A percentile compares a stretch with the other conserved stretches of the same genome.
These are phyloP conservation scores for Rubus idaeus DNA, from an alignment of 306 rosid species.

Conservation along the genomic window DNA sequence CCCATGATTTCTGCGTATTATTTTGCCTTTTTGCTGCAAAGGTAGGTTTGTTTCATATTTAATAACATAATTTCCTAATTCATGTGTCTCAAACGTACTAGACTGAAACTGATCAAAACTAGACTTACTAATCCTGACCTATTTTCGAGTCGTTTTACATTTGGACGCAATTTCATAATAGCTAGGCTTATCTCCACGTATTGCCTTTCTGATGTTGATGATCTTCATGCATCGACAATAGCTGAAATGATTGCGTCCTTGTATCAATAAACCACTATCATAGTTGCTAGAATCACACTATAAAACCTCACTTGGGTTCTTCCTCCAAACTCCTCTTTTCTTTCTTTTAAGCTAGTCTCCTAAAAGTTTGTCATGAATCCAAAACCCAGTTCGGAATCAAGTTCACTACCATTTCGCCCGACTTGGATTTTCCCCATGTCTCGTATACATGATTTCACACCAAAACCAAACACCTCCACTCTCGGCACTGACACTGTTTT, in stretches of 20 bases:
- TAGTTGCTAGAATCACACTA: background rate
- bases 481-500: slow-evolving; percentile 23
- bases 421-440: slow-evolving; percentile 12
- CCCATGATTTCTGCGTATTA: slow-evolving; percentile 3
- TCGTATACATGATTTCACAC: slow-evolving; percentile 20
- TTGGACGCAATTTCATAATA: background rate
- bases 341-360: slow-evolving; percentile 1
- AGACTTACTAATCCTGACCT: background rate
- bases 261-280: slow-evolving; percentile 5
- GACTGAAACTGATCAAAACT: background rate
- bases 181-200: background rate
- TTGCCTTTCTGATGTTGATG: background rate
- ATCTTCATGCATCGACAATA: slow-evolving; percentile 3
- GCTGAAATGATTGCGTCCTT: slow-evolving; percentile 14
- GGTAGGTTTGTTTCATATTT: background rate
- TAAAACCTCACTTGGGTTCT: slow-evolving; percentile 7
- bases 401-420: slow-evolving; percentile 8
- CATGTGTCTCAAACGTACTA: background rate
- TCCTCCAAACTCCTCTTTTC: slow-evolving; percentile 12
- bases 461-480: slow-evolving; percentile 19
- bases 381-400: slow-evolving; percentile 5
- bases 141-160: background rate
- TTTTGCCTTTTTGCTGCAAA: background rate
- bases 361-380: slow-evolving; percentile 16
- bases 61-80: background rate